Evolutionary conservation across 176 grass and related monocot genomes (phyloP), one percentile per base, ranked within the genome.

Genomic region (Triticum monococcum): DNA sequence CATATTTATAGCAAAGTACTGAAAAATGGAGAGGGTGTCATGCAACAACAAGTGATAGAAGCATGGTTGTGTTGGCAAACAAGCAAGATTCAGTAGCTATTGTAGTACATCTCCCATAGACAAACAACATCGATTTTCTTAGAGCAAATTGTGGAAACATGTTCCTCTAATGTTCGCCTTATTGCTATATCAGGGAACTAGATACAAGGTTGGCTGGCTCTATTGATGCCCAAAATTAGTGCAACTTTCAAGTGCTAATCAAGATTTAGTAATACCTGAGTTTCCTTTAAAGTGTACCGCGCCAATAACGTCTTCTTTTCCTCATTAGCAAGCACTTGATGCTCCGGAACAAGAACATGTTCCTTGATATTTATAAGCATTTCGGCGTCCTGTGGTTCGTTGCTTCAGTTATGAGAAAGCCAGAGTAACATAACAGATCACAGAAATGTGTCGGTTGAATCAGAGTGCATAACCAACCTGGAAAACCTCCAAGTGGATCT

Each of bases 351-450:
- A 74, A 97, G 92, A 79, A 94, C 92, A 87, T 97, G 95, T 24
- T 97, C 95, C 84, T 97, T 97, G 60, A 97, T 92, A 65, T 97
- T 97, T 84, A 97, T 79, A 82, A 97, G 95, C 80, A 97, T 26
- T 79, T 97, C 95, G 3, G 95, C 88, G 31, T 97, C 95, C 92
- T 94, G 86, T 22, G 91, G 83, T 22, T n/a, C 43, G 83, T 85
- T 57, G 52, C 50, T 75, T 90, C 67, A 35, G 46, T 86, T 79
- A 89, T 78, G 41, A 87, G 78, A 70, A 66, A 4, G 35, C 13
- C 10, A 78, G 38, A 70, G 12, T 36, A 64, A 25, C 37, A 77
- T 3, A 77, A 25, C 28, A 69, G n/a, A 20, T 36, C 24, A 36
- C 13, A 25, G 17, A 20, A 9, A 32, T 75, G 56, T 81, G 32